Conservation (phyloP, 2,329 filamentous ascomycete genomes). For the Phialophora verrucosa region DNA sequence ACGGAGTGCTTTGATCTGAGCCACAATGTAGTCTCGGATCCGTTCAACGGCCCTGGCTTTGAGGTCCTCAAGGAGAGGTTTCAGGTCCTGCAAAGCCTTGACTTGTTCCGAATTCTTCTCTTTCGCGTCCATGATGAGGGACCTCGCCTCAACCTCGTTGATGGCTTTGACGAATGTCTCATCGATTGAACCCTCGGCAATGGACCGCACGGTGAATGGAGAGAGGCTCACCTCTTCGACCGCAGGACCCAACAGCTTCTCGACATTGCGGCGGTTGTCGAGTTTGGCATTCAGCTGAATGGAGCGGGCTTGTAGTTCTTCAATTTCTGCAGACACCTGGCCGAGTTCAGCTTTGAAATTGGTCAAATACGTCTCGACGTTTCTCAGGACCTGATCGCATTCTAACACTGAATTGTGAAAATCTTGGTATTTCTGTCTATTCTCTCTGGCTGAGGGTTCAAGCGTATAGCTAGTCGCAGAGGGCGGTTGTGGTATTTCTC, state of each 20-base stretch:
- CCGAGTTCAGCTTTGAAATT: constrained; percentile 94
- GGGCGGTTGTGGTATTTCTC: constrained; percentile 57
- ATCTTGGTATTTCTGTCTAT: constrained; percentile 85
- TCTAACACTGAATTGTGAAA: constrained; percentile 83
- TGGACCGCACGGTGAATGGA: constrained; percentile 80
- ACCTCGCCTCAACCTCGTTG: constrained; percentile 80
- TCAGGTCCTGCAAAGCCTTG: constrained; percentile 82
- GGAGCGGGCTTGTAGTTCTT: constrained; percentile 87
- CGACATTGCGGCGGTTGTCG: constrained; percentile 86
- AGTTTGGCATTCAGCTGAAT: constrained; percentile 80
- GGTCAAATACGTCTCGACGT: constrained; percentile 88
- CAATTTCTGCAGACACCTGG: constrained; percentile 91
- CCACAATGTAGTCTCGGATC: constrained; percentile 91
- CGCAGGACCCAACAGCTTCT: constrained; percentile 82
- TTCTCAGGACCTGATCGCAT: constrained; percentile 91
- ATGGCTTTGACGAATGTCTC: constrained; percentile 85
- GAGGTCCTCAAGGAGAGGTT: constrained; percentile 82
- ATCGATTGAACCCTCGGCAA: constrained; percentile 87
- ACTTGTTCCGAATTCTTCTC: constrained; percentile 65
- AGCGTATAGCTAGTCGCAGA: constrained; percentile 73
- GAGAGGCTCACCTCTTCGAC: constrained; percentile 92
- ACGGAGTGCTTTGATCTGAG: constrained; percentile 90
- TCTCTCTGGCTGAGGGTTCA: constrained; percentile 64
- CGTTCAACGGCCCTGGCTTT: constrained; percentile 82
- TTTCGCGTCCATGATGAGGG: constrained; percentile 72